Evolutionary conservation across 2,329 filamentous ascomycete species (phyloP).

Genomic region (Neofusicoccum kwambonambiense): DNA sequence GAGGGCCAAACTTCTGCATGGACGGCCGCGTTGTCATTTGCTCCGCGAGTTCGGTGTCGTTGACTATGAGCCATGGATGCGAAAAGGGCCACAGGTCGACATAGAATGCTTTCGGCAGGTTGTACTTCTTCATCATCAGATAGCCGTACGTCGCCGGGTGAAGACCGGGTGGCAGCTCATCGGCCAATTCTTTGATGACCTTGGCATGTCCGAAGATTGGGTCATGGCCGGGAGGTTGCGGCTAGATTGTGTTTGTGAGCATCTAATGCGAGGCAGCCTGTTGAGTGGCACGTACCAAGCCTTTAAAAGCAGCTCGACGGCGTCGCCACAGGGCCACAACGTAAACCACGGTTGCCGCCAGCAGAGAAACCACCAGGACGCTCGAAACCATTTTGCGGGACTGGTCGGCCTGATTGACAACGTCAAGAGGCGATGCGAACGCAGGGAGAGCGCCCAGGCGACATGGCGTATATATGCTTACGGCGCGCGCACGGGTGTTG

Average conservation of each 20-base stretch:
- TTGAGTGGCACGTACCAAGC: not conserved
- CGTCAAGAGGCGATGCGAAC: not conserved
- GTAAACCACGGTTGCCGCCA: not conserved
- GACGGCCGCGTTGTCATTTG: not conserved
- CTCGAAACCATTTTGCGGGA: not conserved
- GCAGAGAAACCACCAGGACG: not conserved
- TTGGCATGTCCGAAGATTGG: not conserved
- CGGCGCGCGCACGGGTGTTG: not conserved
- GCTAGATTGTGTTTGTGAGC: not conserved
- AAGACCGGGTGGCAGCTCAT: not conserved
- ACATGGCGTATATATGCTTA: not conserved
- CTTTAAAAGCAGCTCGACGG: not conserved
- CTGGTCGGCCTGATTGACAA: not conserved
- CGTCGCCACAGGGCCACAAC: not conserved
- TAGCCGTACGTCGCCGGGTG: constrained; percentile 3
- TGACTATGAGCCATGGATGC: not conserved
- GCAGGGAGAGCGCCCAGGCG: not conserved
- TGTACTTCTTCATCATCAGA: not conserved
- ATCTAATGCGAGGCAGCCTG: too few relatives aligned
- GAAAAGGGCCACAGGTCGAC: constrained; percentile 15
- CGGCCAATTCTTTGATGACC: not conserved
- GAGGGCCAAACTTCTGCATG: not conserved
- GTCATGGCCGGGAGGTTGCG: not conserved
- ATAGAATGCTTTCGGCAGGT: constrained; percentile 7
- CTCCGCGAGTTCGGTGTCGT: not conserved